Evolutionary conservation across 2,329 filamentous ascomycete genomes (phyloP).

Genomic region (Mycosphaerelloides madeirae): DNA sequence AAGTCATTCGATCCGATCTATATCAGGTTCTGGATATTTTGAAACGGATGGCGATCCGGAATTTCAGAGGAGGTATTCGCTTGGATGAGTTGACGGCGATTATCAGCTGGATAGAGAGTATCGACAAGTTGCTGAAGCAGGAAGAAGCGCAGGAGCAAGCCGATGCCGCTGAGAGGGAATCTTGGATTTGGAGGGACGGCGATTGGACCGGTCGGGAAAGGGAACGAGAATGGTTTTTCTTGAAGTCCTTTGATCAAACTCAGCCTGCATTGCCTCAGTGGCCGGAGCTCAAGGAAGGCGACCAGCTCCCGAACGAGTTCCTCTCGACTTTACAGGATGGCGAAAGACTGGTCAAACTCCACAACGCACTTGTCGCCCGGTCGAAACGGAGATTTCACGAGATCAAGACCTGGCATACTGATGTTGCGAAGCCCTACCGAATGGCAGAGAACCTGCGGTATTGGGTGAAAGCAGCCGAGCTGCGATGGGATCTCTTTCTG

Average conservation of each 20-base stretch:
- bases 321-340: constrained; percentile 71
- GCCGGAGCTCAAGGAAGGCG: constrained; percentile 41
- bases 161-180: constrained; percentile 64
- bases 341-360: constrained; percentile 73
- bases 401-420: constrained; percentile 84
- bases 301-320: constrained; percentile 56
- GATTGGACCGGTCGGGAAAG: constrained; percentile 70
- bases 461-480: constrained; percentile 93
- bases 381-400: constrained; percentile 82
- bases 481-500: constrained; percentile 84
- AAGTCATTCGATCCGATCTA: constrained; percentile 75
- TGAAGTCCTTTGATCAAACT: constrained; percentile 66
- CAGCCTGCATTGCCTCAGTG: constrained; percentile 64
- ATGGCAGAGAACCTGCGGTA: constrained; percentile 89
- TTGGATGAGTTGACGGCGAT: constrained; percentile 74
- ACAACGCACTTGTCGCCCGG: constrained; percentile 82
- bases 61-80: constrained; percentile 77
- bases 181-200: constrained; percentile 73
- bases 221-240: constrained; percentile 75
- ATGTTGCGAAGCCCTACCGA: constrained; percentile 91
- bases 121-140: constrained; percentile 68
- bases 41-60: constrained; percentile 83
- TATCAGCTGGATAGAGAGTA: constrained; percentile 70
- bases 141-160: constrained; percentile 73
- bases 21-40: constrained; percentile 83